phyloP scores from a whole-genome alignment of 306 rosid species.

The Alnus rubra region DNA sequence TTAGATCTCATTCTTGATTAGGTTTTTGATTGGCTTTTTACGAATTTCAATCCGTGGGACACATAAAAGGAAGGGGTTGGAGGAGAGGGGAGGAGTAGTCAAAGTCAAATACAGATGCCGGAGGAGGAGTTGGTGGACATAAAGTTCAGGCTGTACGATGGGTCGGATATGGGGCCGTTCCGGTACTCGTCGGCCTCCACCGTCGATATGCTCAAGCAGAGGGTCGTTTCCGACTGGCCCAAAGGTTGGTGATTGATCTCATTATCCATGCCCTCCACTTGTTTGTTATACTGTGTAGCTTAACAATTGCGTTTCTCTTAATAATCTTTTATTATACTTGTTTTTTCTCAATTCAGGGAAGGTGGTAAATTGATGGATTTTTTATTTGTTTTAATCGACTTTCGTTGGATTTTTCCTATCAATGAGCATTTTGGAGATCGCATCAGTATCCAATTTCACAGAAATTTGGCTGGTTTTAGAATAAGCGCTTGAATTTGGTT shows the following conservation, averaged over 20 bases:
- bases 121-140: constrained; percentile 82
- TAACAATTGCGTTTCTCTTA: not conserved
- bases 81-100: constrained; percentile 16
- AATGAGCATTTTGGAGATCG: not conserved
- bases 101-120: constrained; percentile 58
- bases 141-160: constrained; percentile 86
- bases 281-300: not conserved
- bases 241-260: constrained; percentile 50
- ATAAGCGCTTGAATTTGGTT: not conserved
- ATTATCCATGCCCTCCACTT: constrained; percentile 5
- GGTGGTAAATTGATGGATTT: not conserved
- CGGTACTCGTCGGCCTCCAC: constrained; percentile 82
- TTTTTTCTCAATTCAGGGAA: not conserved
- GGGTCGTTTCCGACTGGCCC: constrained; percentile 92
- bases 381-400: not conserved
- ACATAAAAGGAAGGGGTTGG: constrained; percentile 20
- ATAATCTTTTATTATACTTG: not conserved
- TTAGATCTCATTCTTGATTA: too few relatives aligned
- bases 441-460: not conserved
- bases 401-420: not conserved
- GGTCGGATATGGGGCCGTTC: constrained; percentile 82
- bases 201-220: constrained; percentile 85
- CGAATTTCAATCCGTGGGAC: constrained; percentile 18
- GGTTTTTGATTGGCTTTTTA: constrained; percentile 8
- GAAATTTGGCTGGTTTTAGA: not conserved